Percentiles rank a stretch among this genome's conserved stretches.
These are phyloP conservation scores for Phytophthora sp. DNA, from an alignment of 352 stramenopile genomes.

Conservation along the genomic window DNA sequence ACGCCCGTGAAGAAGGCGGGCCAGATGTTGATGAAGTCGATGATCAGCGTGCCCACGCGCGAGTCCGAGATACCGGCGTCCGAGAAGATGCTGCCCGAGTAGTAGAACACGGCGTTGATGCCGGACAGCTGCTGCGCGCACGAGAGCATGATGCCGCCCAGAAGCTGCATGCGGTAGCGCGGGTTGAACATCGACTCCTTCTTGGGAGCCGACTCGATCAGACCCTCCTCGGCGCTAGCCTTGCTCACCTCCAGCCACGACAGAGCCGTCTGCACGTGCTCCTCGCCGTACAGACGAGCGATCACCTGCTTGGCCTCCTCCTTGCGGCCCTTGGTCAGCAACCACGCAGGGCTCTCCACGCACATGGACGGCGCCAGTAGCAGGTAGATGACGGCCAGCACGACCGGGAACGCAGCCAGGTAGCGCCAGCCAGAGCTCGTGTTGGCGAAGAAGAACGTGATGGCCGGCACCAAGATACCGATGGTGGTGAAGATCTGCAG, in stretches of 20 bases:
- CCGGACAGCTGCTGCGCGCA: too few species aligned
- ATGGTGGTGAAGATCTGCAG: conserved; percentile 13
- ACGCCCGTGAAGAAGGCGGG: too few species aligned
- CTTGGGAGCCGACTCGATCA: neutral
- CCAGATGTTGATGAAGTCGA: too few species aligned
- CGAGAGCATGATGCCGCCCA: too few species aligned
- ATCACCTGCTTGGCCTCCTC: conserved; percentile 21
- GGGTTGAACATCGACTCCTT: conserved; percentile 14
- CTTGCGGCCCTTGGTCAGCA: conserved; percentile 23
- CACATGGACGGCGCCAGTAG: conserved; percentile 5
- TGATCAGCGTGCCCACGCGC: too few species aligned
- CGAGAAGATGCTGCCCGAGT: too few species aligned
- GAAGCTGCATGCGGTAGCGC: conserved; percentile 9
- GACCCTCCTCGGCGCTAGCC: neutral
- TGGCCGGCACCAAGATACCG: too few species aligned
- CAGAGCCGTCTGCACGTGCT: conserved; percentile 20
- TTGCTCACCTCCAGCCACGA: too few species aligned
- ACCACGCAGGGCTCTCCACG: conserved; percentile 15
- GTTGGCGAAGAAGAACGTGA: conserved; percentile 17
- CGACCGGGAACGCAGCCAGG: conserved; percentile 8
- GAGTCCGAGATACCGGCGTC: too few species aligned
- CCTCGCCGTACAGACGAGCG: conserved; percentile 26
- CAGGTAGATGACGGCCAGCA: conserved; percentile 12
- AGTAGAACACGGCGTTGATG: too few species aligned
- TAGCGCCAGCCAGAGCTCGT: conserved; percentile 13